Base-by-base conservation (phyloP, 1,284 basidiomycete genomes). In the Puccinia sorghi region DNA sequence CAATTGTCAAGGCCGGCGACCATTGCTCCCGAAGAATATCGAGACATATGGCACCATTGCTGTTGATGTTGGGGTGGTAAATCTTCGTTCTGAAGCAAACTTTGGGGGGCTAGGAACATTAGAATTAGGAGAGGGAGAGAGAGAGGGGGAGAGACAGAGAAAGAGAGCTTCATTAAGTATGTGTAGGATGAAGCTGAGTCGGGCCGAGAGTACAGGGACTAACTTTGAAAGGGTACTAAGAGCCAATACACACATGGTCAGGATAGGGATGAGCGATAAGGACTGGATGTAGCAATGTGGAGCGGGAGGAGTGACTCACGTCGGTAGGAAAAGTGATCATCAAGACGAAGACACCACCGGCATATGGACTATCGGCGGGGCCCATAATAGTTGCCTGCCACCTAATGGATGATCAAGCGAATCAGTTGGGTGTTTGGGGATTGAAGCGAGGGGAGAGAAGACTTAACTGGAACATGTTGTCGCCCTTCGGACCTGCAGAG, bases 321-420 rank as follows among this genome's bases (percentile, higher is more conserved):
- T 97, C 94, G 86, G 90, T 91, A 67, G 92, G 92, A 89, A 96
- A 95, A 69, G 89, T 90, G 85, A 96, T 96, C 79, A 90, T 82
- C 56, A 83, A 81, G 81, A 84, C 84, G 81, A 84, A 83, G 80
- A 97, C 94, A 85, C 94, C 94, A 83, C 94, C 94, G 48, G 94
- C 90, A 85, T 97, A 97, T 64, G 94, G 94, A 83, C 93, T 95
- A 85, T 97, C 94, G 83, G 91, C 90, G 92, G 94, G 94, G 74
- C 94, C 94, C 94, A 97, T 97, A 85, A 97, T 97, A 81, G 94
- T 96, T 81, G 94, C 94, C 85, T 95, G 93, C 94, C 94, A 79
- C 56, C 77, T 79, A 3, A 52, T 20, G 43, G 57, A 41, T 12
- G 43, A 41, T 2, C 3, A 63, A 43, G 3, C 15, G 41, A 9